phyloP scores from a whole-genome alignment of 257 asterid species.

The Solanum verrucosum region DNA sequence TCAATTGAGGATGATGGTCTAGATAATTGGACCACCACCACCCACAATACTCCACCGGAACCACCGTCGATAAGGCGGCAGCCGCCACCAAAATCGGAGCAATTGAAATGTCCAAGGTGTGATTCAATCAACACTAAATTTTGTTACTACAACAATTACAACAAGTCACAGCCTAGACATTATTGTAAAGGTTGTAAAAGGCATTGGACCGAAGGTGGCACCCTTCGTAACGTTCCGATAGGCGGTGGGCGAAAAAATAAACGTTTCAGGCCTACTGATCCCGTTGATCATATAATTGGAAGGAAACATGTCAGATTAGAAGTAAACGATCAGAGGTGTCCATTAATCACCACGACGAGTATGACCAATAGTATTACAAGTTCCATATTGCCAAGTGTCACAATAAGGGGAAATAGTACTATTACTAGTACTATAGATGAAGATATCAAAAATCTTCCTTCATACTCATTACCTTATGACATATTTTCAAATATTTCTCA shows the following conservation, averaged over 20 bases:
- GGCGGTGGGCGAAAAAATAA: constrained; percentile 73
- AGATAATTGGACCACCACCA: constrained; percentile 4
- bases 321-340: not conserved
- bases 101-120: constrained; percentile 65
- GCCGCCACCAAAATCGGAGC: constrained; percentile 17
- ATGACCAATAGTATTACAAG: not conserved
- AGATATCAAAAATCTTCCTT: constrained; percentile 12
- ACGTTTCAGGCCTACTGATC: constrained; percentile 28
- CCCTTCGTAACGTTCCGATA: constrained; percentile 62
- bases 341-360: not conserved
- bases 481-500: not conserved
- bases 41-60: constrained; percentile 3
- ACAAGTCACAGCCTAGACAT: constrained; percentile 67
- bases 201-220: constrained; percentile 84
- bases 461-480: constrained; percentile 4
- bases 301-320: not conserved
- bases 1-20: constrained; percentile 11
- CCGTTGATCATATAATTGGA: not conserved
- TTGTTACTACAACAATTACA: constrained; percentile 75
- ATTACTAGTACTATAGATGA: not conserved
- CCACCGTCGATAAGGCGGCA: constrained; percentile 16
- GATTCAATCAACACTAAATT: constrained; percentile 48
- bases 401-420: not conserved
- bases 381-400: not conserved
- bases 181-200: constrained; percentile 69